Evolutionary conservation across 495 filamentous ascomycete genomes (phyloP), one percentile per base, ranked within the genome.

Genomic region (Astrocystis sublimbata): DNA sequence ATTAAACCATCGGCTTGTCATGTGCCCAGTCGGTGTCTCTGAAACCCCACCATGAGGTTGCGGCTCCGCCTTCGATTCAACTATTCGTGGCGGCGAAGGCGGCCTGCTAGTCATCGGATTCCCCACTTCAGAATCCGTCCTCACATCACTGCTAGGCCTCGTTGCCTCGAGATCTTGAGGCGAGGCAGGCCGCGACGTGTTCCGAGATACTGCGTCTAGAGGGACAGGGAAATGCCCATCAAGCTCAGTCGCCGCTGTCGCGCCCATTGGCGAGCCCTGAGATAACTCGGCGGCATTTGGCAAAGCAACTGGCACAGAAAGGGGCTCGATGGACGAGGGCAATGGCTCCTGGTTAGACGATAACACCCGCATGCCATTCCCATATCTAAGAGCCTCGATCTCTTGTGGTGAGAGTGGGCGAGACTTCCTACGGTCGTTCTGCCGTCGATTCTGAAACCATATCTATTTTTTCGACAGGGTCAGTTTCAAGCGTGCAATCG

Each of bases 401-500:
- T 96, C 92, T 68, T 96, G 87, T 23, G 90, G 87, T 30, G 92
- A 83, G 19, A 97, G 80, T 26, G 94, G 94, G 62, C 91, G 89
- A 56, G 92, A 90, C 79, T 93, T 96, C 59, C 96, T 86, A 58
- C 96, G 86, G 68, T 92, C 88, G 76, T 92, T 96, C 72, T 99
- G 96, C 62, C 96, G 85, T 71, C 93, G 87, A 68, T 99, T 99
- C 72, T 98, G 96, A 76, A 99, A 99, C 96, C 96, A 99, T 67
- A 99, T 97, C 94, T 98, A 72, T 19, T 38, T 24, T 24, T 17
- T 3, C n/a, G 50, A 13, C 51, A 23, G 46, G 31, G 45, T 74
- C 59, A 74, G 70, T 60, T 46, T 35, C 35, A 26, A 60, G 55
- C 54, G 28, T 23, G 21, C 35, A 8, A 33, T 33, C 17, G 19